Evolutionary conservation across 305 asterid genomes (phyloP).

Genomic region (Stenogyne calaminthoides): DNA sequence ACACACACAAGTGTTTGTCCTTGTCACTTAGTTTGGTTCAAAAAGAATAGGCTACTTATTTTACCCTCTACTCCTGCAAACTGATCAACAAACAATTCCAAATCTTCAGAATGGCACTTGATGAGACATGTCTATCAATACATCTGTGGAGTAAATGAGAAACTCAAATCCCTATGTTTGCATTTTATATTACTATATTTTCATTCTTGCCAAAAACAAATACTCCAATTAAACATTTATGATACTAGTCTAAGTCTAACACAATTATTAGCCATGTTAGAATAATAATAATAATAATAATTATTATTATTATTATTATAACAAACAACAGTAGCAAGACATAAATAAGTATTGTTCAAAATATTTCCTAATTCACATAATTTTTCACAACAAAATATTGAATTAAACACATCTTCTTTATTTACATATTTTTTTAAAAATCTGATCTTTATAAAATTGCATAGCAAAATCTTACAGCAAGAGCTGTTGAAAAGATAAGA

Average conservation of each 20-base stretch:
- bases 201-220: not conserved
- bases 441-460: not conserved
- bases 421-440: not conserved
- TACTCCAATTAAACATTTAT: not conserved
- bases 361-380: not conserved
- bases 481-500: not conserved
- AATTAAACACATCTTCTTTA: not conserved
- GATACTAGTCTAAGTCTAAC: not conserved
- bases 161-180: conserved; percentile 13
- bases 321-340: not conserved
- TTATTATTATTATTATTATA: no score
- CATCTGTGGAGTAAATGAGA: conserved; percentile 17
- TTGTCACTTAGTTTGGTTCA: not conserved
- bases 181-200: not conserved
- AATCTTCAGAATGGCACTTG: conserved; percentile 24
- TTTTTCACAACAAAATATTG: not conserved
- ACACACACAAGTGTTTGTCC: not conserved
- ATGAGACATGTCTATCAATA: conserved; percentile 27
- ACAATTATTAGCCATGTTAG: not conserved
- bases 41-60: conserved; percentile 14
- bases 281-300: no score
- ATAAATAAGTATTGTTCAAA: not conserved
- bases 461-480: not conserved
- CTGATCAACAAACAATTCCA: conserved; percentile 23
- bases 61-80: conserved; percentile 25